phyloP scores from a whole-genome alignment of 768 basidiomycete species.

The Filobasidium floriforme region DNA sequence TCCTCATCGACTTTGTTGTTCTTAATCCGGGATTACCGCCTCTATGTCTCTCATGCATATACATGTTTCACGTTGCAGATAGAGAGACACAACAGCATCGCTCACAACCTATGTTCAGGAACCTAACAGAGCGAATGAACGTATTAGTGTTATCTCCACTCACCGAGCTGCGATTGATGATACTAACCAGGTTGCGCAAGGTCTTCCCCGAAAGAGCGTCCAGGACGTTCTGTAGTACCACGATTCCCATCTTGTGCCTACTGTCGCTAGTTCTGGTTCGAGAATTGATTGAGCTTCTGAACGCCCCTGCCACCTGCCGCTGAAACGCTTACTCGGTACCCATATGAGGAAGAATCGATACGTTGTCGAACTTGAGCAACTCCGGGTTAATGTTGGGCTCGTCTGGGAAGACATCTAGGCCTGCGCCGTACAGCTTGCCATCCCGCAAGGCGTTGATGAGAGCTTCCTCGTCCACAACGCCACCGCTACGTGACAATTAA shows the following conservation, averaged over 20 bases:
- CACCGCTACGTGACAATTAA: slow-evolving; percentile 50
- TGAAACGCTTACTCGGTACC: slow-evolving; percentile 48
- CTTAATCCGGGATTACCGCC: no score
- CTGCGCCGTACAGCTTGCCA: slow-evolving; percentile 65
- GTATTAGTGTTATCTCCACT: no score
- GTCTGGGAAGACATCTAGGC: slow-evolving; percentile 76
- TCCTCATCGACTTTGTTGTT: no score
- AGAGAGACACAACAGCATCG: no score
- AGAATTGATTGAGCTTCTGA: background rate
- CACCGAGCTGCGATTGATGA: no score
- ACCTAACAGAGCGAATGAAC: no score
- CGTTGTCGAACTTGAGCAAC: slow-evolving; percentile 67
- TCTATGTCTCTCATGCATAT: no score
- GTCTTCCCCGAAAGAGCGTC: slow-evolving; percentile 34
- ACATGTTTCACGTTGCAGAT: no score
- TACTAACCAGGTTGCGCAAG: slow-evolving; percentile 33
- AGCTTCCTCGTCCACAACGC: slow-evolving; percentile 77
- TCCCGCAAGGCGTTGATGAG: slow-evolving; percentile 74
- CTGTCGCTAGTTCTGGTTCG: slow-evolving; percentile 14
- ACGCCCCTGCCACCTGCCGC: no score
- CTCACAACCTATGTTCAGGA: no score
- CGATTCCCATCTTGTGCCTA: slow-evolving; percentile 33
- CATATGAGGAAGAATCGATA: slow-evolving; percentile 85
- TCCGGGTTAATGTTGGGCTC: slow-evolving; percentile 77
- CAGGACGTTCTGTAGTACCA: slow-evolving; percentile 34